Base-by-base conservation (phyloP, 495 filamentous ascomycete species). In the Penicillium cinerascens region DNA sequence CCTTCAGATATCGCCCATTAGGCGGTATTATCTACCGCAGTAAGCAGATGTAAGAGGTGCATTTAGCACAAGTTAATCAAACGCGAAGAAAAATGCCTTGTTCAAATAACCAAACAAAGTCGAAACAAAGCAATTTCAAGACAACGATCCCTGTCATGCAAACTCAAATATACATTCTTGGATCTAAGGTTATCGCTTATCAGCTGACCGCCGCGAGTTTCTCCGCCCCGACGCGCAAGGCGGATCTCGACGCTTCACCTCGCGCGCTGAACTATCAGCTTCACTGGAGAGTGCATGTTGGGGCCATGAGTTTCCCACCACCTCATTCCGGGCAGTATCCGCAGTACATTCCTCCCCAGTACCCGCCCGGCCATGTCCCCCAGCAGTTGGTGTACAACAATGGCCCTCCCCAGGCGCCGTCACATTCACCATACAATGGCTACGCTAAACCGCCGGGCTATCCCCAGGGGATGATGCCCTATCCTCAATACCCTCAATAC, bases 221-320 rank as follows among this genome's bases (percentile, higher is more conserved):
- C 61, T 70, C 69, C 68, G 68, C 61, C 56, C 70, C 72, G 69
- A 65, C 65, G 58, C 57, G 59, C 55, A 50, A 52, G 52, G 51
- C 57, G 49, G 49, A 56, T 47, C 40, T 46, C 49, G 22, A 42
- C 36, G 20, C 25, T 35, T 37, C 47, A 44, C 29, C 47, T 42
- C 33, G 47, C 54, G 46, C 46, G 54, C 49, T 44, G 8, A 42
- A 51, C 33, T 49, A 47, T 38, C 50, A 47, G 56, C 55, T 59
- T 42, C 39, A 60, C 56, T 44, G 49, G 54, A 56, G 47, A 61
- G 58, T 55, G 58, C 45, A 65, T 64, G 52, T 63, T 59, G 68
- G 65, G 72, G 74, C 69, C 63, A 77, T 77, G 74, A 77, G 69
- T 71, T 77, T 67, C 56, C 71, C 72, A 72, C 72, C 74, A 44